Evolutionary conservation across 2,329 filamentous ascomycete genomes (phyloP), one percentile per base, ranked within the genome.

Genomic region (Aspergillus spinulosporus): DNA sequence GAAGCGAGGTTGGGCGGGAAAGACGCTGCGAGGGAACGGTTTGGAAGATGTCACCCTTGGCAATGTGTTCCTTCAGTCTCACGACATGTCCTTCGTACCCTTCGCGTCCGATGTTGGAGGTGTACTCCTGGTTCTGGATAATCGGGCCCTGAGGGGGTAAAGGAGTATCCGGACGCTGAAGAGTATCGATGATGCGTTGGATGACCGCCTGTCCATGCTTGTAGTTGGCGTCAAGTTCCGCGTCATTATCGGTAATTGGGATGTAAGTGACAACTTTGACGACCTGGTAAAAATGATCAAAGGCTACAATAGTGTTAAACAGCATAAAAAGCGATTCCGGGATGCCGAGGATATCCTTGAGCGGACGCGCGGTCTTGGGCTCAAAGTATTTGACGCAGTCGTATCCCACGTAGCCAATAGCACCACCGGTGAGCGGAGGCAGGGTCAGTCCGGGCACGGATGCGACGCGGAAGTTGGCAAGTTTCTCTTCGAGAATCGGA

Each of bases 371-470:
- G n/a, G 94, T 97, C 82, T 92, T 95, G 59, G 94, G 94, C 80
- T 99, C 94, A 66, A 99, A 99, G 76, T 97, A 97, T 69, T 88
- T 87, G 67, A 99, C 90, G 74, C 94, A 99, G 72, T 99, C 94
- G 71, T 99, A 99, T 52, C 92, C 92, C 4, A 97, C 91, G 73
- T 97, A 99, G 58, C 94, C 94, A 67, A 99, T 91, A 9, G 92
- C 94, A 49, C 94, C 94, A 40, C 92, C 94, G 0, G 90, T 90
- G 76, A 99, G 79, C 28, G 90, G 89, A 50, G 94, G 94, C 37
- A 99, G 82, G 66, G 84, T 84, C 67, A 97, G 78, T 1, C 87
- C 90, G 0, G 94, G 92, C 3, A 99, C 85, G 40, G 89, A 84
- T 32, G 92, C 89, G 61, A 97, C 90, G 29, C 90, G 84, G 72